phyloP scores from a whole-genome alignment of 1,284 basidiomycete genomes.

The Schizophyllum amplum region DNA sequence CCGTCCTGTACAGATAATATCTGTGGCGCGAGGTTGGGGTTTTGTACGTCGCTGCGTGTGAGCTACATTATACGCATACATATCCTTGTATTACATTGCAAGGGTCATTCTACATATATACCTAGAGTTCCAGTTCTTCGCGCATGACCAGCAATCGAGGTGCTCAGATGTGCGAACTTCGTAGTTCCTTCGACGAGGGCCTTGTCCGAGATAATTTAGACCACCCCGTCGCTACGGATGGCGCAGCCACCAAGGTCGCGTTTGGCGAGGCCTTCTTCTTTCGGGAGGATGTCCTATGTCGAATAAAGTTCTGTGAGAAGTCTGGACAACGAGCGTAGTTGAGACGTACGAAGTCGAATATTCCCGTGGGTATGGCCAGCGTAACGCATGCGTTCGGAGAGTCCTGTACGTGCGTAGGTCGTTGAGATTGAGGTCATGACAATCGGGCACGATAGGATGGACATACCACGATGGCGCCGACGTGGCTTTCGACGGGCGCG shows the following conservation, averaged over 20 bases:
- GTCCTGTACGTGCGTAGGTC: slow-evolving; percentile 33
- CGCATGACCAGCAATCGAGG: no score
- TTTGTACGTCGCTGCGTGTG: no score
- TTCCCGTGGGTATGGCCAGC: slow-evolving; percentile 59
- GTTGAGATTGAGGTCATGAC: not conserved
- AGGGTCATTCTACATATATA: no score
- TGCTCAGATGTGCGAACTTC: no score
- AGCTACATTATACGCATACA: no score
- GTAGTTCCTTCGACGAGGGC: no score
- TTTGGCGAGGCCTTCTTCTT: slow-evolving; percentile 35
- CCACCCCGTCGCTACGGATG: slow-evolving; percentile 42
- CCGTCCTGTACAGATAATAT: no score
- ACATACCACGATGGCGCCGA: slow-evolving; percentile 64
- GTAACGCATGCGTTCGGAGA: slow-evolving; percentile 76
- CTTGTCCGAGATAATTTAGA: no score
- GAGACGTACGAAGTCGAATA: slow-evolving; percentile 57
- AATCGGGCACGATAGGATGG: not conserved
- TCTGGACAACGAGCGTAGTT: not conserved
- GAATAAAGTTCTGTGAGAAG: not conserved
- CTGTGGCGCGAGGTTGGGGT: no score
- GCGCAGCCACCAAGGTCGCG: slow-evolving; percentile 43
- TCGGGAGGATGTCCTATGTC: slow-evolving; percentile 43
- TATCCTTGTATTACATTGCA: no score
- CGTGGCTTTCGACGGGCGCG: slow-evolving; percentile 69
- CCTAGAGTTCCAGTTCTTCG: no score